These are phyloP conservation scores for Cardamine occulta DNA, from an alignment of 345 rosid genomes.

Conservation along the genomic window DNA sequence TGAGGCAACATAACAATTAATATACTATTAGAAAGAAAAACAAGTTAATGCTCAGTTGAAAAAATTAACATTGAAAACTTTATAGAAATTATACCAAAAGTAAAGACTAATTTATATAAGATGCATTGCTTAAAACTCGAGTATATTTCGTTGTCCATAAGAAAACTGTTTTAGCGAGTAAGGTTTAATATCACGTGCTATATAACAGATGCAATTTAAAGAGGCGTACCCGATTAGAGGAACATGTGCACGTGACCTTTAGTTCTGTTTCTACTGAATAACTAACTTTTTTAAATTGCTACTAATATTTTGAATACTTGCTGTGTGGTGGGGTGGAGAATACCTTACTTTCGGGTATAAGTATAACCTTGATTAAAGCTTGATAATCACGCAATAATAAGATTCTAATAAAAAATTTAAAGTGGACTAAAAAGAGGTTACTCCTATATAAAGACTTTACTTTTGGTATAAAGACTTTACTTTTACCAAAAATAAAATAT, in stretches of 20 bases:
- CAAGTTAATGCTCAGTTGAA: neutral
- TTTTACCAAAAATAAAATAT: neutral
- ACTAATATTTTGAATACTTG: constrained; percentile 24
- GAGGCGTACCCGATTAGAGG: constrained; percentile 33
- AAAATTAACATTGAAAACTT: neutral
- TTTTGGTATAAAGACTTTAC: neutral
- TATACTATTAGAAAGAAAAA: neutral
- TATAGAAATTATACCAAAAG: no score
- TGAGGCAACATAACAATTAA: constrained; percentile 6
- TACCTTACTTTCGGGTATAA: constrained; percentile 28
- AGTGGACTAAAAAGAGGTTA: neutral
- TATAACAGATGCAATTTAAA: constrained; percentile 31
- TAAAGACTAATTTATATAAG: neutral
- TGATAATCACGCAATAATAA: neutral
- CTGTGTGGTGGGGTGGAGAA: constrained; percentile 14
- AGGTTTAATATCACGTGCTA: constrained; percentile 40
- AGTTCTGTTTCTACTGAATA: constrained; percentile 26
- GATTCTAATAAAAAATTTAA: constrained; percentile 12
- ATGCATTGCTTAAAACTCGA: constrained; percentile 3
- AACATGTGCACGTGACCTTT: constrained; percentile 41
- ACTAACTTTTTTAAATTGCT: constrained; percentile 1
- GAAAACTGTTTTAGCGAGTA: constrained; percentile 13
- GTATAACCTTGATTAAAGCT: constrained; percentile 19
- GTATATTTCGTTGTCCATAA: constrained; percentile 8
- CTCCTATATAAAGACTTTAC: neutral